Evolutionary conservation across 176 grass and related monocot genomes (phyloP).

Genomic region (Oryza brachyantha): DNA sequence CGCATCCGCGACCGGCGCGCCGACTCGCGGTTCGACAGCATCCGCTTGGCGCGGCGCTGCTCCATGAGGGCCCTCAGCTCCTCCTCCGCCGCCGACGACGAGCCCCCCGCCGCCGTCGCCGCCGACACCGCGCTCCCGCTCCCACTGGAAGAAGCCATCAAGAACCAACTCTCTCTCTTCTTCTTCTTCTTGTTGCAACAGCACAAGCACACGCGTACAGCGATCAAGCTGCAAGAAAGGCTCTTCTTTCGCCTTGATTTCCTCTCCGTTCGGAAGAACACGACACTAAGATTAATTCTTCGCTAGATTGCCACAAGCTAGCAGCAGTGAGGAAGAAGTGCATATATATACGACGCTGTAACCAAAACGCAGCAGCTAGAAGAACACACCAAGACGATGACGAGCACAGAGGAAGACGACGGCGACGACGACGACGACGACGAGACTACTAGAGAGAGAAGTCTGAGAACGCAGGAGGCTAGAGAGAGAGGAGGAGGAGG

Average conservation of each 20-base stretch:
- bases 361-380: neutral
- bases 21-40: constrained; percentile 91
- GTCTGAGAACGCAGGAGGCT: neutral
- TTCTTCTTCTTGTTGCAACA: constrained; percentile 29
- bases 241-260: constrained; percentile 11
- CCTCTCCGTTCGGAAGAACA: neutral
- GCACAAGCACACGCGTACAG: neutral
- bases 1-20: constrained; percentile 83
- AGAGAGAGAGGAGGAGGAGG: neutral
- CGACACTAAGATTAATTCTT: neutral
- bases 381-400: neutral
- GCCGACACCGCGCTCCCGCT: constrained; percentile 47
- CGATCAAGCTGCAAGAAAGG: neutral
- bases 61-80: constrained; percentile 68
- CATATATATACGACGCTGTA: constrained; percentile 1
- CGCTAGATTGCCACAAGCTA: neutral
- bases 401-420: neutral
- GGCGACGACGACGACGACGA: neutral
- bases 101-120: constrained; percentile 26
- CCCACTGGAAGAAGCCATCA: constrained; percentile 86
- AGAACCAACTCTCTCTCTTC: neutral
- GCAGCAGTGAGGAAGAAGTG: constrained; percentile 8
- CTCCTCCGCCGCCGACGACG: constrained; percentile 40
- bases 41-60: constrained; percentile 68
- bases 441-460: neutral